These are phyloP conservation scores for Wallacemonas sp. DNA, from an alignment of 208 protist genomes.

Conservation along the genomic window DNA sequence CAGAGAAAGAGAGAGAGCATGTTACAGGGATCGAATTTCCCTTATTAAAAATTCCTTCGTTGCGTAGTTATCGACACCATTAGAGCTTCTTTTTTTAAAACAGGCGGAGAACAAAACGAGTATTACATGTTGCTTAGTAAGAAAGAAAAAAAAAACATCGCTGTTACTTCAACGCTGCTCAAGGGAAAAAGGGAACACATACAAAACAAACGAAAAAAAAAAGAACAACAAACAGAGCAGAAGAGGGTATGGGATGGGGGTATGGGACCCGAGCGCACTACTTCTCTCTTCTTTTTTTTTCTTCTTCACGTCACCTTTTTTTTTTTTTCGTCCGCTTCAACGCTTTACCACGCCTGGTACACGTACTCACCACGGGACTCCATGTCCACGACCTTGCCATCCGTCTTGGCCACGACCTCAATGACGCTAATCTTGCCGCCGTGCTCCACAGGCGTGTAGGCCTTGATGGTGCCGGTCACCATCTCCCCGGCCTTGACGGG, in stretches of 20 bases:
- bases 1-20: no score
- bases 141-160: not conserved
- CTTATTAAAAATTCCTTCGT: not conserved
- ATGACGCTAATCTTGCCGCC: conserved; percentile 62
- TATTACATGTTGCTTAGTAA: no score
- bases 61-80: not conserved
- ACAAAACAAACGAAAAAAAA: not conserved
- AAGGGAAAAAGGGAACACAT: not conserved
- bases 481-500: conserved; percentile 74
- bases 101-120: no score
- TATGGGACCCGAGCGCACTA: no score
- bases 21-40: no score
- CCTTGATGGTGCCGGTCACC: conserved; percentile 54
- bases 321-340: no score
- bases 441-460: conserved; percentile 44
- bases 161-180: not conserved
- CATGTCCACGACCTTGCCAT: conserved; percentile 56
- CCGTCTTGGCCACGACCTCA: conserved; percentile 66
- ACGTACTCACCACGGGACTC: conserved; percentile 69
- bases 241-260: not conserved
- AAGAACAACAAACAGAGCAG: conserved; percentile 15
- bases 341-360: conserved; percentile 77
- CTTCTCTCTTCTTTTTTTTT: no score
- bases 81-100: conserved; percentile 6
- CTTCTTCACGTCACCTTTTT: not conserved